Evolutionary conservation across 805 yeast species (phyloP).

Genomic region (Kodamaea hsintzibuensis): DNA sequence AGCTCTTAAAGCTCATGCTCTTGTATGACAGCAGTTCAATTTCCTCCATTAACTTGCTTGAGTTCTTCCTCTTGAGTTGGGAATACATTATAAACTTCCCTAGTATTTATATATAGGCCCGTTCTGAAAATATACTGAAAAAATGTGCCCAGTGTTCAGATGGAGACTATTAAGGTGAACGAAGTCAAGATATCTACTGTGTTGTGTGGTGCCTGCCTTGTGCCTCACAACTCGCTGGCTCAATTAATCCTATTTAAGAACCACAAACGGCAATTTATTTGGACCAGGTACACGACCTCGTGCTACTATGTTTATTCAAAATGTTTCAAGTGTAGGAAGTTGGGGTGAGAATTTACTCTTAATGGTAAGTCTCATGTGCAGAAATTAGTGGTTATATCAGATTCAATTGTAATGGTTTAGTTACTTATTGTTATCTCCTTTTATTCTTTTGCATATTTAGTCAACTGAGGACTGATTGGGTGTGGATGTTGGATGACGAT

Average conservation of each 20-base stretch:
- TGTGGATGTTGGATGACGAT: too few relatives aligned
- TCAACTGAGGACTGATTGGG: too few relatives aligned
- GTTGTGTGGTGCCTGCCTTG: background rate
- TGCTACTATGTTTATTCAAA: background rate
- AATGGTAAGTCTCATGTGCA: background rate
- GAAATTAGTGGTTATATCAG: background rate
- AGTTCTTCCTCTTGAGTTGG: constrained; percentile 8
- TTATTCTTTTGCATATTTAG: background rate
- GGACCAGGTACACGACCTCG: background rate
- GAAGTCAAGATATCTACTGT: background rate
- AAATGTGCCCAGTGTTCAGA: background rate
- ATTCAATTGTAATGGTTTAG: background rate
- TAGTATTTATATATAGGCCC: background rate
- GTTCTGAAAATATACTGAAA: background rate
- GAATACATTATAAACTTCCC: constrained; percentile 7
- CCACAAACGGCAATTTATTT: constrained; percentile 1
- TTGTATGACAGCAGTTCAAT: constrained; percentile 2
- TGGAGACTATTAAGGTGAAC: background rate
- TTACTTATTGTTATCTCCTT: background rate
- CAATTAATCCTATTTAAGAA: background rate
- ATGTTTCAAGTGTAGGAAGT: background rate
- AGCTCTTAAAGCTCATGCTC: constrained; percentile 11
- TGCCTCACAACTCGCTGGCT: constrained; percentile 9
- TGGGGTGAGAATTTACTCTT: background rate
- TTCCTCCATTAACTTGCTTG: constrained; percentile 12